Evolutionary conservation across 306 rosid genomes (phyloP), one percentile per base, ranked within the genome.

Genomic region (Urtica urens): DNA sequence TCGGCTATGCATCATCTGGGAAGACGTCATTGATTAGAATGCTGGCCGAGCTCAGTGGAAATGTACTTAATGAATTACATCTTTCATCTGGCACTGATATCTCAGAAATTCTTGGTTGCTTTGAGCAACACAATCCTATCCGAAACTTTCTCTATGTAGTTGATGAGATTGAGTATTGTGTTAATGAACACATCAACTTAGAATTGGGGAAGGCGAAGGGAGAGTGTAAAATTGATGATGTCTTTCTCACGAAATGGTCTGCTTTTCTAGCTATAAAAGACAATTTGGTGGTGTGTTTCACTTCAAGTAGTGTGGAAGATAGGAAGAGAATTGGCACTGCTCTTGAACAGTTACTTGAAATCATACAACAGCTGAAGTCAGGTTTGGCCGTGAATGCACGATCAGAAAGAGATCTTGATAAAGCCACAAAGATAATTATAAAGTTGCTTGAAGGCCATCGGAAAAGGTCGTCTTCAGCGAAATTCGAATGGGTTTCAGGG

Each of bases 81-180:
- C 93, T 90, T 53, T 90, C 97, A 27, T 69, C 95, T 45, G 93
- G 90, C 12, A 84, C 97, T 34, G 97, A 90, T 65, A 90, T 84
- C 46, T 90, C 92, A 50, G 97, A 90, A 62, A 64, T 90, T 49
- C 83, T 88, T 47, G 97, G 97, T 40, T 84, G 92, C 67, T 90
- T 90, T 64, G 95, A 90, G 72, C 97, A 90, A 62, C 84, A 81
- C 47, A 74, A 90, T 53, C 79, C 82, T 43, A 51, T 79, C 51
- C 78, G 92, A 15, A 77, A 67, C 56, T 77, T 84, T 42, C 81
- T 49, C 40, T 44, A 53, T 20, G 78, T 74, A 58, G 74, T 75
- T 59, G 47, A 66, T 65, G 78, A 57, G 62, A 60, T 85, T 49
- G 86, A 78, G 69, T 19, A 19, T 57, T 80, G 64, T 64, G 69